These are phyloP conservation scores for Boletus bicolor DNA, from an alignment of 768 basidiomycete species.

Conservation along the genomic window DNA sequence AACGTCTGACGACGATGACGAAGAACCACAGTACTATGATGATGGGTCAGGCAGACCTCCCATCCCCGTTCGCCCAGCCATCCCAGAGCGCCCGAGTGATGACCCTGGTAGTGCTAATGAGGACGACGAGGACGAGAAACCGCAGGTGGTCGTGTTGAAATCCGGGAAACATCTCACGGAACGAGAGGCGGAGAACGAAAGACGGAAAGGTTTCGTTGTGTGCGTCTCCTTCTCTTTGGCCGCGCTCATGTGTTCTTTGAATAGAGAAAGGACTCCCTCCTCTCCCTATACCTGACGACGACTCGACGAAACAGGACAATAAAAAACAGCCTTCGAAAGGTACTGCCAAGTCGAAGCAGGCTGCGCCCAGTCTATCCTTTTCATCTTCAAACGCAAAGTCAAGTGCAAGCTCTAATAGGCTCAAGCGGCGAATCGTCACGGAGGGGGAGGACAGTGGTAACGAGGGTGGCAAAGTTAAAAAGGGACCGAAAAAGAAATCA, in stretches of 20 bases:
- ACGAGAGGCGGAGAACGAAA: conserved; percentile 73
- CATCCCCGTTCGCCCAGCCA: conserved; percentile 70
- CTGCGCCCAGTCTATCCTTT: conserved; percentile 35
- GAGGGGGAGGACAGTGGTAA: conserved; percentile 31
- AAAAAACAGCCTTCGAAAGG: conserved; percentile 18
- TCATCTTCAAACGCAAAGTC: conserved; percentile 33
- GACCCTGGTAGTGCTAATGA: conserved; percentile 75
- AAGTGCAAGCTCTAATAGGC: conserved; percentile 25
- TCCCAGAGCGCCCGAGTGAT: conserved; percentile 63
- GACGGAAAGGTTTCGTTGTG: conserved; percentile 57
- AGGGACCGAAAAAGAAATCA: conserved; percentile 49
- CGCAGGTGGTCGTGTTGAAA: conserved; percentile 85
- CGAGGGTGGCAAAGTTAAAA: conserved; percentile 21
- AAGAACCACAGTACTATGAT: conserved; percentile 53
- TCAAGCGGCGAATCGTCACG: conserved; percentile 36
- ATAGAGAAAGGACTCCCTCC: conserved; percentile 62
- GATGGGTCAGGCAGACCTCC: conserved; percentile 68
- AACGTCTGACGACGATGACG: conserved; percentile 44
- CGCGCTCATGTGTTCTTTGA: conserved; percentile 1
- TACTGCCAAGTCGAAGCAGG: conserved; percentile 23
- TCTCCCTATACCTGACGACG: conserved; percentile 40
- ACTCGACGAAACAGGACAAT: conserved; percentile 28
- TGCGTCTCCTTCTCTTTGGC: background rate
- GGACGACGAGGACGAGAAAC: conserved; percentile 72
- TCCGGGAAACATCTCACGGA: conserved; percentile 84